Conservation (phyloP, 2,329 filamentous ascomycete genomes). For the Verticillium isaacii region DNA sequence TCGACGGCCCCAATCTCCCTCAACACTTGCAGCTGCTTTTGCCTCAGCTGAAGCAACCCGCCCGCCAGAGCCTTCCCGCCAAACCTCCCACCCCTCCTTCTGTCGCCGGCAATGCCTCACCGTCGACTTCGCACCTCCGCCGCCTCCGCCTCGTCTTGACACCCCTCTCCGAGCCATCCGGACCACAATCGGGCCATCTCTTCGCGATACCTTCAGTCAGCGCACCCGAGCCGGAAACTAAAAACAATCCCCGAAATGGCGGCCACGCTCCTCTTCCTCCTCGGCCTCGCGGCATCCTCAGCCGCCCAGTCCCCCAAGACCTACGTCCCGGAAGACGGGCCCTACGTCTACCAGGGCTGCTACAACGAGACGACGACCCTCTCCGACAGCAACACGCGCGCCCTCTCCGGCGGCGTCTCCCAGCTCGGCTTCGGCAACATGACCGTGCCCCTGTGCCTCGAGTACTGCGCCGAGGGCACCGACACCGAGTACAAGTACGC, state of each 20-base stretch:
- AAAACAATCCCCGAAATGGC: neutral
- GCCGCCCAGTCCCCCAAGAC: conserved; percentile 18
- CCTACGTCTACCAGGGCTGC: conserved; percentile 51
- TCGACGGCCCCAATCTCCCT: neutral
- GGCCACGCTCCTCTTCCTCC: conserved; percentile 8
- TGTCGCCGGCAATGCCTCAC: neutral
- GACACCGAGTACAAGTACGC: conserved; percentile 40
- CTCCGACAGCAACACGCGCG: conserved; percentile 30
- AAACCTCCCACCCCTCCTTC: neutral
- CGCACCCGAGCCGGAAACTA: neutral
- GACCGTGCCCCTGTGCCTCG: conserved; percentile 47
- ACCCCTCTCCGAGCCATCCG: neutral
- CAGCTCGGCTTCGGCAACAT: conserved; percentile 37
- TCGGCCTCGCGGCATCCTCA: conserved; percentile 7
- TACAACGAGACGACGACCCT: conserved; percentile 52
- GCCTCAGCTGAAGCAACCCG: neutral
- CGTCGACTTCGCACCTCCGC: neutral
- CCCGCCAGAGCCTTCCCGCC: neutral
- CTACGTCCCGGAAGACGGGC: conserved; percentile 25
- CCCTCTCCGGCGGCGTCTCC: conserved; percentile 38
- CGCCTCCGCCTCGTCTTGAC: neutral
- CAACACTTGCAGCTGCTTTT: neutral
- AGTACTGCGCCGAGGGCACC: conserved; percentile 39
- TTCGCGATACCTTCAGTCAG: neutral
- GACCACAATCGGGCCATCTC: neutral